Percentiles rank a stretch among this genome's conserved stretches.
Evolutionary conservation across 2,329 filamentous ascomycete genomes (phyloP).

Genomic region (Fonsecaea multimorphosa): DNA sequence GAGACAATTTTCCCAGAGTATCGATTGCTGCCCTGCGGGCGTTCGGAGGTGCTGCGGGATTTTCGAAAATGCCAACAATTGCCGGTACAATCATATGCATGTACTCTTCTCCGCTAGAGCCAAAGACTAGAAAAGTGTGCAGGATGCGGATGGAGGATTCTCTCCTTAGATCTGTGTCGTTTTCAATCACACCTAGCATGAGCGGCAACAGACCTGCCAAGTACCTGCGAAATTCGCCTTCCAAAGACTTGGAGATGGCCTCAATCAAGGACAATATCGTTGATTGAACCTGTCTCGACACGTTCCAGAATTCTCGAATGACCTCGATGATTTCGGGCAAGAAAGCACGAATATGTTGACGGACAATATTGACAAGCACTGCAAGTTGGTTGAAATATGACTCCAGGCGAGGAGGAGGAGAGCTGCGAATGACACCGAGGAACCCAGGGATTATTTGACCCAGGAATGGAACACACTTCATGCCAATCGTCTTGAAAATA

Average conservation of each 20-base stretch:
- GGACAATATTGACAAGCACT: constrained; percentile 89
- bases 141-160: constrained; percentile 86
- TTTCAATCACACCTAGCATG: constrained; percentile 93
- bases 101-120: constrained; percentile 94
- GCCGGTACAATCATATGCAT: constrained; percentile 99
- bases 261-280: constrained; percentile 93
- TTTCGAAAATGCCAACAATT: constrained; percentile 93
- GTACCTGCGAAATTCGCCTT: constrained; percentile 98
- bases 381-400: constrained; percentile 98
- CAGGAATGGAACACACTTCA: constrained; percentile 95
- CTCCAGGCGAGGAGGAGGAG: constrained; percentile 78
- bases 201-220: constrained; percentile 85
- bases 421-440: constrained; percentile 82
- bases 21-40: constrained; percentile 91
- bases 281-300: constrained; percentile 77
- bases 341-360: constrained; percentile 93
- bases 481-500: constrained; percentile 92
- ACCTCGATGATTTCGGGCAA: constrained; percentile 84
- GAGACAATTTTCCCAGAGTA: constrained; percentile 89
- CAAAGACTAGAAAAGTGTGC: constrained; percentile 94
- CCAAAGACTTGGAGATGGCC: constrained; percentile 88
- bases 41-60: constrained; percentile 76
- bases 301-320: constrained; percentile 88
- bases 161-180: constrained; percentile 77
- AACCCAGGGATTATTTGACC: constrained; percentile 95